These are phyloP conservation scores for Barnettozyma sp. DNA, from an alignment of 805 yeast genomes.

Conservation along the genomic window DNA sequence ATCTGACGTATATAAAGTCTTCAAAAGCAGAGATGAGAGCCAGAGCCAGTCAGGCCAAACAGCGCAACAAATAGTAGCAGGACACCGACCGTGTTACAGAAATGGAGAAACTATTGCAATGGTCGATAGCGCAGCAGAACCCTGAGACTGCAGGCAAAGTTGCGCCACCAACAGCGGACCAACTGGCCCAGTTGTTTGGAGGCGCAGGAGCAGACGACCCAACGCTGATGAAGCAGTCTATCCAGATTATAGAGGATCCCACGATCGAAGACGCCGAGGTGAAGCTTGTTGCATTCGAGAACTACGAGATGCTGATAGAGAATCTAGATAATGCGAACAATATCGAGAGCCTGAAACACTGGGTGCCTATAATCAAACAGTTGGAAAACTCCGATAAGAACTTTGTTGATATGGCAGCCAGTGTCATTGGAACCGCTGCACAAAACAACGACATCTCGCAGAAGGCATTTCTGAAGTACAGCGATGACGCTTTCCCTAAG, in stretches of 20 bases:
- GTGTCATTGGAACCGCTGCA: slow-evolving; percentile 83
- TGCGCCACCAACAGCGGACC: slow-evolving; percentile 74
- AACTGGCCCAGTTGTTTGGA: slow-evolving; percentile 72
- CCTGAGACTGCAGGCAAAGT: slow-evolving; percentile 55
- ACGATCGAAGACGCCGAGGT: slow-evolving; percentile 50
- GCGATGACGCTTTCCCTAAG: slow-evolving; percentile 35
- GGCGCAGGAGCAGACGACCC: slow-evolving; percentile 74
- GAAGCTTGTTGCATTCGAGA: slow-evolving; percentile 74
- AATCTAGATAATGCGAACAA: slow-evolving; percentile 93
- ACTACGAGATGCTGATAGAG: slow-evolving; percentile 89
- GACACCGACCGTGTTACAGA: no score
- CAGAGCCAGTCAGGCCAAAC: not conserved
- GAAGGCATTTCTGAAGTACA: slow-evolving; percentile 49
- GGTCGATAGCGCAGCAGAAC: slow-evolving; percentile 86
- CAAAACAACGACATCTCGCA: slow-evolving; percentile 84
- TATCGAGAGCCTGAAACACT: slow-evolving; percentile 72
- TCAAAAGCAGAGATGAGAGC: slow-evolving; percentile 1
- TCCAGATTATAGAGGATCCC: slow-evolving; percentile 49
- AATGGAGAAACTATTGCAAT: slow-evolving; percentile 87
- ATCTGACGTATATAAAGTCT: not conserved
- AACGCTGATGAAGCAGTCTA: slow-evolving; percentile 73
- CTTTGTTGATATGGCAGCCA: slow-evolving; percentile 54
- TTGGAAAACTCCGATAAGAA: slow-evolving; percentile 38
- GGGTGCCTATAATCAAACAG: slow-evolving; percentile 62
- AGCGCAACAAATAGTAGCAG: no score